Percentiles rank a stretch among this genome's conserved stretches.
Evolutionary conservation across 2,329 filamentous ascomycete species (phyloP).

Genomic region (Pleochaeta shiraiana): DNA sequence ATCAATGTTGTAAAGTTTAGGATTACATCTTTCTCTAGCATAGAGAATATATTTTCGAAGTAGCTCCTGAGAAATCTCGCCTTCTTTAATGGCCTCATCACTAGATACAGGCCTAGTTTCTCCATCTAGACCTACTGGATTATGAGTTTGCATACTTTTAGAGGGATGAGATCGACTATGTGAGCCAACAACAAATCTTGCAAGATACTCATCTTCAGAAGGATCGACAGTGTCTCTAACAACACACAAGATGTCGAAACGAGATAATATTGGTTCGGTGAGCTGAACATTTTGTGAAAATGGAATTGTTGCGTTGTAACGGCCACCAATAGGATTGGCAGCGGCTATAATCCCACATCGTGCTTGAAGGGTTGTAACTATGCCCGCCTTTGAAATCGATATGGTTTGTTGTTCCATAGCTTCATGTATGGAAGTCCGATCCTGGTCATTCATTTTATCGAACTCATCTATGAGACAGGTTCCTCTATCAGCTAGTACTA

Average conservation of each 20-base stretch:
- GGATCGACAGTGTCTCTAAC: slow-evolving; percentile 92
- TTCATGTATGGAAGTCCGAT: slow-evolving; percentile 95
- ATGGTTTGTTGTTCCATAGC: slow-evolving; percentile 99
- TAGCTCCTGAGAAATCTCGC: slow-evolving; percentile 74
- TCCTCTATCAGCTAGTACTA: slow-evolving; percentile 85
- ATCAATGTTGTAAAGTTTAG: slow-evolving; percentile 93
- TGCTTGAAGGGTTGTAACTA: slow-evolving; percentile 90
- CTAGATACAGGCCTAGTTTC: slow-evolving; percentile 24
- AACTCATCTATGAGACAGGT: slow-evolving; percentile 97
- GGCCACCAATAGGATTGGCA: slow-evolving; percentile 86
- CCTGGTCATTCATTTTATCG: slow-evolving; percentile 99
- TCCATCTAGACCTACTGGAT: slow-evolving; percentile 41
- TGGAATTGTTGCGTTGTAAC: slow-evolving; percentile 90
- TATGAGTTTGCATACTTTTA: slow-evolving; percentile 24
- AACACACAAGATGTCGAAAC: slow-evolving; percentile 94
- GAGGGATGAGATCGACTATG: slow-evolving; percentile 66
- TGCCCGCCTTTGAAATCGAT: slow-evolving; percentile 95
- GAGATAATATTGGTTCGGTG: slow-evolving; percentile 90
- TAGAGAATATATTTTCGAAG: slow-evolving; percentile 95
- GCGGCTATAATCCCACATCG: slow-evolving; percentile 92
- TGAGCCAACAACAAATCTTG: slow-evolving; percentile 84
- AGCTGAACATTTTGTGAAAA: slow-evolving; percentile 94
- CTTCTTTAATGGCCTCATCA: slow-evolving; percentile 29
- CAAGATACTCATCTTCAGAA: slow-evolving; percentile 74
- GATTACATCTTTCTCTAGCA: slow-evolving; percentile 67